Base-by-base conservation (phyloP, 768 basidiomycete genomes). In the Inosperma sp. region DNA sequence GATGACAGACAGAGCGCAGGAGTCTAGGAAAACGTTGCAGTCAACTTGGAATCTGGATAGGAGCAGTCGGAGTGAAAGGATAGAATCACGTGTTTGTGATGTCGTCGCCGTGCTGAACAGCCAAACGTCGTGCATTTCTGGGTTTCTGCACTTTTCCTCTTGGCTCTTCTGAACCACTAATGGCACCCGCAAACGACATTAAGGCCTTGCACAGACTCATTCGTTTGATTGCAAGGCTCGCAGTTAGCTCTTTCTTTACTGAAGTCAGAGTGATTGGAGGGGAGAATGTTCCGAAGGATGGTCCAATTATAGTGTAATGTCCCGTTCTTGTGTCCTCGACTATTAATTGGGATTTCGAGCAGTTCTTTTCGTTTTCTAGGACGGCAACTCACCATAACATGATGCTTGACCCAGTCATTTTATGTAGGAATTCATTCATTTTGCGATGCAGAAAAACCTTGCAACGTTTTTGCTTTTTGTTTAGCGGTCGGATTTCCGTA, bases 221-320 rank as follows among this genome's bases (percentile, higher is more conserved):
- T 53, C 82, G 88, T 48, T 71, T 71, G 37, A 68, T 93, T 42
- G 86, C 93, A 19, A 71, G 76, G 26, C 80, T 82, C 69, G 86
- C 91, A 2, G 78, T 91, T 9, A 75, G 80, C 64, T 86, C 88
- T 5, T 97, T 97, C 75, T 97, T 95, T 75, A 81, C 81, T 0
- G 86, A 92, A 66, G 79, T 96, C 41, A 84, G 82, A 60, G 82
- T 96, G 52, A 79, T 95, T 54, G 92, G 90, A 42, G 82, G 78
- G 34, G 92, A 95, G 67, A 86, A 94, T 65, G 90, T 97, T 12
- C 93, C 95, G 3, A 68, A 65, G 60, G 77, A 86, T 54, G 93
- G 93, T 1, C 93, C 93, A n/a, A 83, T 96, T 59, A 88, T 98
- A 58, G 84, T 94, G 91, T 94, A 72, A 66, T 86, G n/a, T n/a